Base-by-base conservation (phyloP, 2,329 filamentous ascomycete species). In the Penicillium occitanis region DNA sequence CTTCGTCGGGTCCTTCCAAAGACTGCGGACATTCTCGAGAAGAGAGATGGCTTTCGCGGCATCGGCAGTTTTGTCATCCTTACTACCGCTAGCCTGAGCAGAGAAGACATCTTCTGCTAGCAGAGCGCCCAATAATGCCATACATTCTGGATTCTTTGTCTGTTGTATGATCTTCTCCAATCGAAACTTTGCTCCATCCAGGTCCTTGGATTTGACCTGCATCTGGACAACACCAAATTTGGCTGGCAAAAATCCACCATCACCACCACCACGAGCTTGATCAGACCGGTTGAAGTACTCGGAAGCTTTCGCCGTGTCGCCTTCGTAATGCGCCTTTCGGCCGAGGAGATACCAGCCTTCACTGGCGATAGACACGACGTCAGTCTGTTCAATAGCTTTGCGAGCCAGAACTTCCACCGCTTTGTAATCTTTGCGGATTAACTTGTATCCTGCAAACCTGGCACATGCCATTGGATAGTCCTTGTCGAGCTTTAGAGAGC, bases 331-430 rank as follows among this genome's bases (percentile, higher is more conserved):
- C 69, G 94, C 92, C 76, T 96, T 97, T 68, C 93, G 86, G 33
- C 93, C 95, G 48, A 98, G 86, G 8, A 98, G 81, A 78, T 97
- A 99, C 93, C 94, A 98, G 42, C 95, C 96, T 75, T 99, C 96
- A 79, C 94, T 97, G 28, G 94, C 94, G 76, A 98, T 92, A 3
- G 93, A 92, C 76, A 97, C 97, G 71, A 98, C 92, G 75, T 99
- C 95, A 2, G 95, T 98, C 73, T 92, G 90, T 74, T 97, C 92
- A 69, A 99, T 97, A 6, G 95, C 93, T 77, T 95, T 95, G 76
- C 93, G 91, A 7, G 94, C 92, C 19, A 99, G 84, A 22, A 89
- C 88, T 70, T 98, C 93, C 10, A 95, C 93, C 67, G 92, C 93
- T 28, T 87, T 81, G 78, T 92, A 90, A 8, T 88, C 87, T 75